A percentile compares a stretch with the other conserved stretches of the same genome.
phyloP scores from a whole-genome alignment of 805 yeast genomes.

The Yamadazyma nakazawae region DNA sequence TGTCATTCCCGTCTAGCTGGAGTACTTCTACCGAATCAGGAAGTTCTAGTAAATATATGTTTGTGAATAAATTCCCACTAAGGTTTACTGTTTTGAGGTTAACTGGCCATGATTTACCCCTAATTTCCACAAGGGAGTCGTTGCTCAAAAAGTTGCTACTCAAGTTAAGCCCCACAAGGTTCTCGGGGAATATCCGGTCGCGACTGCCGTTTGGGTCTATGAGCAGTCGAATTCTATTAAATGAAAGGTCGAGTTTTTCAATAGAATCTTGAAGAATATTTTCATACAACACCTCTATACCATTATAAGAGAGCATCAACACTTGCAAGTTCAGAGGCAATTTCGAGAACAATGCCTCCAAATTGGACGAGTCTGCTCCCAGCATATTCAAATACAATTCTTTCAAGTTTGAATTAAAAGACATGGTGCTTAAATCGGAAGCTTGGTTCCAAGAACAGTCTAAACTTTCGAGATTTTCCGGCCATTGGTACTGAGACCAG shows the following conservation, averaged over 20 bases:
- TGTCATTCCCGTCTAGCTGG: constrained; percentile 7
- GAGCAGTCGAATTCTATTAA: constrained; percentile 19
- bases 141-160: constrained; percentile 7
- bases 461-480: constrained; percentile 22
- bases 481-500: constrained; percentile 29
- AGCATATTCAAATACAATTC: constrained; percentile 33
- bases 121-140: neutral
- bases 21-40: constrained; percentile 10
- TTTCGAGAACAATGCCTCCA: constrained; percentile 8
- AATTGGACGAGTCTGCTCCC: constrained; percentile 17
- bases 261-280: constrained; percentile 25
- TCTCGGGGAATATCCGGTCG: constrained; percentile 9
- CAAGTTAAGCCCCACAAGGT: constrained; percentile 11
- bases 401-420: constrained; percentile 19
- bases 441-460: constrained; percentile 36
- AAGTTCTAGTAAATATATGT: constrained; percentile 5
- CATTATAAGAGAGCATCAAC: constrained; percentile 33
- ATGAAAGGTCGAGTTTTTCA: constrained; percentile 28
- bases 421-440: constrained; percentile 22
- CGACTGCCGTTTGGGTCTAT: neutral
- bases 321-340: constrained; percentile 24
- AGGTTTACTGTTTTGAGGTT: constrained; percentile 11
- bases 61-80: constrained; percentile 7
- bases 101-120: constrained; percentile 10
- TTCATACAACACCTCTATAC: constrained; percentile 14